Base-by-base conservation (phyloP, 768 basidiomycete genomes). In the Lentinula detonsa region DNA sequence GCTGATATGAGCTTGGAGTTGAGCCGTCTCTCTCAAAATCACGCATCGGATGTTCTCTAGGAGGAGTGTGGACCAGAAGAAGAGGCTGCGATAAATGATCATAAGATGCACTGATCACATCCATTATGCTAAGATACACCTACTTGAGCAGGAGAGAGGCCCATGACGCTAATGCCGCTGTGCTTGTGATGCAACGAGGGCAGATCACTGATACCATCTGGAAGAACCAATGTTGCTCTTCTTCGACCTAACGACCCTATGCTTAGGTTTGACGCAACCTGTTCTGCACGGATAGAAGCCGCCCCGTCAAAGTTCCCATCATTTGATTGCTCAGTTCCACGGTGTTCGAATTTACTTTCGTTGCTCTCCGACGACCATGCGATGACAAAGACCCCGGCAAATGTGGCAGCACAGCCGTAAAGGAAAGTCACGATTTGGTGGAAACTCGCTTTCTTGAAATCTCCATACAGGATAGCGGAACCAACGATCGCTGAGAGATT, bases 401-500 rank as follows among this genome's bases (percentile, higher is more conserved):
- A 95, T 1, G 93, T 95, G n/a, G 93, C 88, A 0, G 81, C 85
- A 71, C 90, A 92, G 56, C 93, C 93, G 70, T 94, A 93, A 21
- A 91, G 68, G 73, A 95, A 95, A 5, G 89, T 92, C 52, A 93
- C 78, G 61, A 91, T 81, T 67, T 90, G 85, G 70, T 94, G 89
- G 70, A 94, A 90, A 9, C 83, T 82, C 11, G 91, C 86, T 62
- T 83, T 84, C 65, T 85, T 81, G 75, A 99, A 99, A 72, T 99
- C 96, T 28, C 92, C 90, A 69, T 96, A 99, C 1, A 99, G 81
- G 15, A 99, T 87, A 1, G 92, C 93, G 4, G 93, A 95, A 31
- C 95, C 96, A 59, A 91, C 76, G 65, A 99, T 95, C 4, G 93
- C 93, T 4, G 92, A 93, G 39, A 98, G 78, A 28, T 92, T 95